Evolutionary conservation across 306 rosid genomes (phyloP).

Genomic region (Phaseolus lunatus): DNA sequence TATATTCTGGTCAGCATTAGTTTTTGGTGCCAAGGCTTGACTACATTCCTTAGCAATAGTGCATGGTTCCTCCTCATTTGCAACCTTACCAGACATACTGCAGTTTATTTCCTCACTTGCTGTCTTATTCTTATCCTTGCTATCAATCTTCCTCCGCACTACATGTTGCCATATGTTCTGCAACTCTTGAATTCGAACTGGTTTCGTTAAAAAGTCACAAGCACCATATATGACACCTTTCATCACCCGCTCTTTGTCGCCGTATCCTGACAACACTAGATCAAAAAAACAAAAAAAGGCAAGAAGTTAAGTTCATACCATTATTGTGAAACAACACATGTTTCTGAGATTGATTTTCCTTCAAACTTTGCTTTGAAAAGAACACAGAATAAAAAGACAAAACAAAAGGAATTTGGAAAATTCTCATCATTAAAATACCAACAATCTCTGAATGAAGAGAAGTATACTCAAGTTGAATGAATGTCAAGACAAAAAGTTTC

Average conservation of each 20-base stretch:
- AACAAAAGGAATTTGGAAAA: background rate
- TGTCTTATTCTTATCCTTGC: constrained; percentile 53
- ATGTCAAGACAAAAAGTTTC: constrained; percentile 12
- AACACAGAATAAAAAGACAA: background rate
- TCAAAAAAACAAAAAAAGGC: constrained; percentile 25
- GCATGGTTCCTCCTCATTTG: constrained; percentile 4
- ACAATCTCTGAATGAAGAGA: background rate
- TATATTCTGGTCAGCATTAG: constrained; percentile 44
- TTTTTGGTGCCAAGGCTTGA: constrained; percentile 48
- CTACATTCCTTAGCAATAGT: constrained; percentile 44
- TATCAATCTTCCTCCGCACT: constrained; percentile 64
- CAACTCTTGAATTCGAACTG: constrained; percentile 77
- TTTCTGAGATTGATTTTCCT: background rate
- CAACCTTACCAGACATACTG: constrained; percentile 37
- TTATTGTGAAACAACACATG: background rate
- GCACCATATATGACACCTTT: constrained; percentile 88
- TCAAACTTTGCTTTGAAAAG: background rate
- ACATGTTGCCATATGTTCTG: constrained; percentile 94
- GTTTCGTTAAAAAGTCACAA: constrained; percentile 84
- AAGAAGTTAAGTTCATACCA: constrained; percentile 16
- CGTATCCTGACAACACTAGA: constrained; percentile 80
- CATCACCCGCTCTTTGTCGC: constrained; percentile 80
- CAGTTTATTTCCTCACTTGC: background rate
- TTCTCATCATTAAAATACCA: background rate
- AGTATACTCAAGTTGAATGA: constrained; percentile 7